phyloP scores from a whole-genome alignment of 2,329 filamentous ascomycete species.

The Chaetomium olivaceum region DNA sequence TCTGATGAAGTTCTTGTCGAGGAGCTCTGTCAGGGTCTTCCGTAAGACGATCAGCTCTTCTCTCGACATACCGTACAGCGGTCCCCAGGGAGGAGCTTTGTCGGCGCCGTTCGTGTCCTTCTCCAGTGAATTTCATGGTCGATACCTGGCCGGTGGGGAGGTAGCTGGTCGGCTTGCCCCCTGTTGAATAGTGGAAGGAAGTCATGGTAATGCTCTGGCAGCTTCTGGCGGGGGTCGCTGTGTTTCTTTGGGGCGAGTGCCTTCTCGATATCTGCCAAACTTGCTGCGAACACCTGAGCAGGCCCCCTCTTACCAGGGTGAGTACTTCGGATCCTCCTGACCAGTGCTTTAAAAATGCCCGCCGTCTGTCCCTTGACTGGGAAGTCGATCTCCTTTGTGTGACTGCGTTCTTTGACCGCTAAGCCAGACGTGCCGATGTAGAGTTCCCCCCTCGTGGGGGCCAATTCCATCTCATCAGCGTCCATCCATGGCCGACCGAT shows the following conservation, averaged over 20 bases:
- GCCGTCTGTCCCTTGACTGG: neutral
- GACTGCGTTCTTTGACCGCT: neutral
- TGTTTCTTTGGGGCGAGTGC: conserved; percentile 5
- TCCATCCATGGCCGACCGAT: neutral
- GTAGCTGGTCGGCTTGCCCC: neutral
- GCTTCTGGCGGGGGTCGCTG: neutral
- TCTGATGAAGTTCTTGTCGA: neutral
- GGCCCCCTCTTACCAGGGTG: neutral
- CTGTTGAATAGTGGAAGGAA: conserved; percentile 1
- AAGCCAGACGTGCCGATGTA: neutral
- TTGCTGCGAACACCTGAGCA: neutral
- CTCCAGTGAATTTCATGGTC: neutral
- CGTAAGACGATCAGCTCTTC: neutral
- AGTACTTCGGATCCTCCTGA: neutral
- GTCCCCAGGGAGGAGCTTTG: neutral
- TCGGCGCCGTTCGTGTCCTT: neutral
- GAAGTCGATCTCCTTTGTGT: neutral
- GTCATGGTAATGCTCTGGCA: neutral
- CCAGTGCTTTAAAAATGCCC: neutral
- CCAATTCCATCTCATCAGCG: neutral
- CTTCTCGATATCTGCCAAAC: conserved; percentile 6
- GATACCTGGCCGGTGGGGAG: neutral
- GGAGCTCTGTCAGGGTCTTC: neutral
- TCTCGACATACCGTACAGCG: neutral
- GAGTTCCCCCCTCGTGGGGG: neutral